Evolutionary conservation across 495 filamentous ascomycete species (phyloP), one percentile per base, ranked within the genome.

Genomic region (Xylaria curta): DNA sequence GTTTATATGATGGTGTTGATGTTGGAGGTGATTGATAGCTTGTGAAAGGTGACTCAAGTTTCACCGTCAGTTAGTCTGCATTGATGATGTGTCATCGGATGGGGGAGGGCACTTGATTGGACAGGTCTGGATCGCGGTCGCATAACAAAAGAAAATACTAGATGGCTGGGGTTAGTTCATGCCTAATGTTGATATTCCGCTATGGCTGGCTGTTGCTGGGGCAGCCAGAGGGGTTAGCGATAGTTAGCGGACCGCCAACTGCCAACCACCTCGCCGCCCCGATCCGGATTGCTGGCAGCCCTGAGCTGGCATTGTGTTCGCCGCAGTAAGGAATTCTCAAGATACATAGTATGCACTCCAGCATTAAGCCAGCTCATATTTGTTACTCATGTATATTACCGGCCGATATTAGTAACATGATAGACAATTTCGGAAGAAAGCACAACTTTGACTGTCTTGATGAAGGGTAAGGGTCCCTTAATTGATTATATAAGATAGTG

Each of bases 1-100:
- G 31, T 33, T 71, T 72, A 70, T 56, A 49, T 76, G 70, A 74
- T 65, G 68, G 9, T 72, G 67, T 62, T 17, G 21, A 36, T 21
- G 3, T 21, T 5, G 21, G 24, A 62, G 28, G 28, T 4, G 64
- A 28, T 38, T 1, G 28, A 3, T 31, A 31, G 66, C 17, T 24
- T n/a, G 63, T 24, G 42, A 21, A 28, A 60, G 36, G 31, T 42
- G 65, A 6, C 5, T 56, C 58, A 33, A 69, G 73, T 75, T 75
- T 72, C 72, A 74, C 75, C 67, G 72, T 74, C 64, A 75, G 49
- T 49, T 42, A 61, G 65, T 75, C 74, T 67, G 75, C 76, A 77
- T 74, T 75, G 75, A 68, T 74, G 76, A 77, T 70, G 76, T 75
- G 76, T 78, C 76, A 73, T 69, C 68, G 61, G 36, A 6, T 47